A percentile compares a stretch with the other conserved stretches of the same genome.
Evolutionary conservation across 2,329 filamentous ascomycete genomes (phyloP).

Genomic region (Emergomyces pasteurianus): DNA sequence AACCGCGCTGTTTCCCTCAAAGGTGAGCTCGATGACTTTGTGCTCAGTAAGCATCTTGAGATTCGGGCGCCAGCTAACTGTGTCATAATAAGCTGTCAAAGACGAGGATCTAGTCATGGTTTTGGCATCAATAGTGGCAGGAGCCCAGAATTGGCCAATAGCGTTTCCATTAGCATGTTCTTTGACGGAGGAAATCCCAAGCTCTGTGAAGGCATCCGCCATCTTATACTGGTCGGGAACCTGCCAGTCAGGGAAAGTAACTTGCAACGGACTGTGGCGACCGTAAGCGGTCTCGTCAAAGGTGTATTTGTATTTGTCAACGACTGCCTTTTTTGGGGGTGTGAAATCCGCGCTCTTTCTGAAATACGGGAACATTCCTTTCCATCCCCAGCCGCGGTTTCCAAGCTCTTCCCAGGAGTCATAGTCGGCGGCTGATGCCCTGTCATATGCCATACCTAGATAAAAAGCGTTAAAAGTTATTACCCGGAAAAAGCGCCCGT

Average conservation of each 20-base stretch:
- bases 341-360: slow-evolving; percentile 34
- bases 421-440: slow-evolving; percentile 22
- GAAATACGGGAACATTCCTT: slow-evolving; percentile 35
- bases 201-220: slow-evolving; percentile 7
- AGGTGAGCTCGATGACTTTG: slow-evolving; percentile 2
- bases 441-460: slow-evolving; percentile 10
- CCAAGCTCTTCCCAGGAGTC: slow-evolving; percentile 33
- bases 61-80: neutral
- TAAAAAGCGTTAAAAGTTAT: too few species aligned
- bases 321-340: slow-evolving; percentile 23
- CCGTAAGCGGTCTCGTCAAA: slow-evolving; percentile 33
- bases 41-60: slow-evolving; percentile 4
- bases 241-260: slow-evolving; percentile 33
- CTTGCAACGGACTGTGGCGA: slow-evolving; percentile 34
- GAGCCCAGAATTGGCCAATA: slow-evolving; percentile 4
- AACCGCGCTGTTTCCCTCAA: slow-evolving; percentile 2
- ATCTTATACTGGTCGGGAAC: slow-evolving; percentile 6
- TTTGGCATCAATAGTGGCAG: slow-evolving; percentile 5
- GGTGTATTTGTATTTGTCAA: slow-evolving; percentile 26
- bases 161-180: slow-evolving; percentile 2
- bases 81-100: slow-evolving; percentile 5
- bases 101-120: slow-evolving; percentile 5
- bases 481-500: too few species aligned
- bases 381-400: slow-evolving; percentile 31
- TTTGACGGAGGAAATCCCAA: neutral